Percentiles rank a stretch among this genome's conserved stretches.
Evolutionary conservation across 179 eudicot genomes (phyloP).

Genomic region (Silene coronaria): DNA sequence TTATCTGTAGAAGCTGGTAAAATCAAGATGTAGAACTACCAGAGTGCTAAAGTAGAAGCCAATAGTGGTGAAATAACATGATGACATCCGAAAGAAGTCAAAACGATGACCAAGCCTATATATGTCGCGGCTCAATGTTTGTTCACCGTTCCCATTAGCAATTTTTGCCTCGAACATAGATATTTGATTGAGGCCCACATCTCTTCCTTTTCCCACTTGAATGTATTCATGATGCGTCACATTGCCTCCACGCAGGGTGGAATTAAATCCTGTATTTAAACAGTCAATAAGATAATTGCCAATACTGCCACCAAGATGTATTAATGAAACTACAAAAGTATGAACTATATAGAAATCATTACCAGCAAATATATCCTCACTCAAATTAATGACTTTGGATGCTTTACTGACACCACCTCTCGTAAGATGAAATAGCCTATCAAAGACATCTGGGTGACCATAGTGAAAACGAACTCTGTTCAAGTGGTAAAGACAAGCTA

Average conservation of each 20-base stretch:
- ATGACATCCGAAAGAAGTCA: slow-evolving; percentile 89
- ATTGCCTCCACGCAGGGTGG: slow-evolving; percentile 89
- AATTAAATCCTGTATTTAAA: slow-evolving; percentile 63
- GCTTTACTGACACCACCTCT: slow-evolving; percentile 95
- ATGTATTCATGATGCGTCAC: slow-evolving; percentile 93
- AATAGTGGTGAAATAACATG: slow-evolving; percentile 86
- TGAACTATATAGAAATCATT: slow-evolving; percentile 1
- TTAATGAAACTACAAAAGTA: neutral
- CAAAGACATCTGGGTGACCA: slow-evolving; percentile 96
- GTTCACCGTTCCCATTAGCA: slow-evolving; percentile 98
- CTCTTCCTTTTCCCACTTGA: slow-evolving; percentile 96
- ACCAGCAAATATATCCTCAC: slow-evolving; percentile 98
- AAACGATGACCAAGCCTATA: slow-evolving; percentile 97
- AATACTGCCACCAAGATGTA: neutral
- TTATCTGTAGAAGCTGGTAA: neutral
- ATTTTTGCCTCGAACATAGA: slow-evolving; percentile 95
- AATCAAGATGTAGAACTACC: slow-evolving; percentile 37
- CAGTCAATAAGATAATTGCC: slow-evolving; percentile 11
- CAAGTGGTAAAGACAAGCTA: slow-evolving; percentile 7
- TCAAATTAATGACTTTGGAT: slow-evolving; percentile 73
- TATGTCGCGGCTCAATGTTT: slow-evolving; percentile 86
- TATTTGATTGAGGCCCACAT: slow-evolving; percentile 94
- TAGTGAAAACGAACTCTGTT: slow-evolving; percentile 95
- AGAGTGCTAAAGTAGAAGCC: slow-evolving; percentile 90
- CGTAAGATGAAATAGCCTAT: slow-evolving; percentile 82